Percentiles rank a stretch among this genome's conserved stretches.
Conservation (phyloP, 108 stramenopile species). For the Skeletonema menzelii region DNA sequence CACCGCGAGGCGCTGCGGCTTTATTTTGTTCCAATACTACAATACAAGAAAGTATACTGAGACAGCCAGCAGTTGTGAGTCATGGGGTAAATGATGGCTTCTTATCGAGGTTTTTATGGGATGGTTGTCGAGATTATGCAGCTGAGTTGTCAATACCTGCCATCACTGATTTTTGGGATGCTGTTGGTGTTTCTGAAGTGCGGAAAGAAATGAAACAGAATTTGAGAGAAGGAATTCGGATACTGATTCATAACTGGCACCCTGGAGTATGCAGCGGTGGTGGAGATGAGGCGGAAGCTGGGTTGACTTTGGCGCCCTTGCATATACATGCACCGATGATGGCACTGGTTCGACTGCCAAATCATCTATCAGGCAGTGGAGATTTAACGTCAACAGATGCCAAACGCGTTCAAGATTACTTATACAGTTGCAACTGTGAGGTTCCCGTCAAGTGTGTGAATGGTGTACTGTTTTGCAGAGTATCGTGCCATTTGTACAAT, state of each 20-base stretch:
- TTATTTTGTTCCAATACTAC: slow-evolving; percentile 52
- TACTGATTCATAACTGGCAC: slow-evolving; percentile 59
- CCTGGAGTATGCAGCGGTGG: slow-evolving; percentile 21
- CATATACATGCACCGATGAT: slow-evolving; percentile 61
- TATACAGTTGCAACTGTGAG: slow-evolving; percentile 57
- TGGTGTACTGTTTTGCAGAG: slow-evolving; percentile 58
- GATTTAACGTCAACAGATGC: slow-evolving; percentile 58
- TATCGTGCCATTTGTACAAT: slow-evolving; percentile 74
- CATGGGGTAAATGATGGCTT: slow-evolving; percentile 71
- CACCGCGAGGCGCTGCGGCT: slow-evolving; percentile 65
- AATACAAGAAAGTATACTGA: slow-evolving; percentile 50
- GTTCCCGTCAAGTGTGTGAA: slow-evolving; percentile 71
- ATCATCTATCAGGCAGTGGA: slow-evolving; percentile 18
- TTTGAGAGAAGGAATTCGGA: slow-evolving; percentile 43
- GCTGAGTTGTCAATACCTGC: slow-evolving; percentile 61
- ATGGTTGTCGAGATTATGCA: slow-evolving; percentile 75
- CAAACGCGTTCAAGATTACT: slow-evolving; percentile 64
- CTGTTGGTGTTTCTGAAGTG: slow-evolving; percentile 3
- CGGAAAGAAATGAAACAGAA: slow-evolving; percentile 35
- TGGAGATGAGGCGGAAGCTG: slow-evolving; percentile 23
- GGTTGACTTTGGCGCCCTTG: slow-evolving; percentile 44
- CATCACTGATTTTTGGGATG: slow-evolving; percentile 57
- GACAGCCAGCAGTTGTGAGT: slow-evolving; percentile 62
- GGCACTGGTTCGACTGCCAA: slow-evolving; percentile 66
- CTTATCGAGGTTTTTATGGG: slow-evolving; percentile 72